Base-by-base conservation (phyloP, 2,329 filamentous ascomycete species). In the Nemania serpens region DNA sequence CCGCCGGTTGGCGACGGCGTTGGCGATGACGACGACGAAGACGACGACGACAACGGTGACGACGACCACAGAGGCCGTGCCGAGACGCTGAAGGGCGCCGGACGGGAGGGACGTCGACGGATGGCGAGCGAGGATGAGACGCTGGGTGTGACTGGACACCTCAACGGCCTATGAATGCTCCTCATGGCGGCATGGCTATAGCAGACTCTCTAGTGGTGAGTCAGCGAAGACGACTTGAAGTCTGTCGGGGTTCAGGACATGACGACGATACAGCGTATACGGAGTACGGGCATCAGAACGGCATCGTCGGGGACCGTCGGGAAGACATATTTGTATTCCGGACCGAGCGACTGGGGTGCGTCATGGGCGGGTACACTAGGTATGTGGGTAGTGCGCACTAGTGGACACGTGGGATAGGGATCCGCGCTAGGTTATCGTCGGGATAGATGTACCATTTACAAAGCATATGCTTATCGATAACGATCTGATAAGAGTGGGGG, bases 131-230 rank as follows among this genome's bases (percentile, higher is more conserved):
- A 7, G 18, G 52, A 48, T 20, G 36, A 61, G 54, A 66, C 68
- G 67, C 68, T 70, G 69, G 65, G 67, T 45, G 70, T 64, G 64
- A 62, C 55, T 17, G 72, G 66, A 65, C 73, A 74, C 75, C 76
- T 74, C 74, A 76, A 75, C 74, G 76, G 76, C 74, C 74, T 71
- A 57, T 67, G 53, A 62, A 75, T 65, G 64, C 59, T 64, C 68
- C 73, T 81, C 81, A 83, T 83, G 72, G 75, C 76, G 76, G 77
- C 81, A 82, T 83, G 69, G 66, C 69, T 59, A n/a, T 12, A 4
- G 67, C 43, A 54, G 46, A 42, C 59, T 47, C 46, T 46, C 22
- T 37, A 36, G 65, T 57, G 58, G 63, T 63, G 59, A 64, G 37
- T 55, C 41, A 56, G 55, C 41, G 41, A 49, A 18, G 47, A 22